Evolutionary conservation across 768 basidiomycete genomes (phyloP).

Genomic region (Fomitopsis serialis): DNA sequence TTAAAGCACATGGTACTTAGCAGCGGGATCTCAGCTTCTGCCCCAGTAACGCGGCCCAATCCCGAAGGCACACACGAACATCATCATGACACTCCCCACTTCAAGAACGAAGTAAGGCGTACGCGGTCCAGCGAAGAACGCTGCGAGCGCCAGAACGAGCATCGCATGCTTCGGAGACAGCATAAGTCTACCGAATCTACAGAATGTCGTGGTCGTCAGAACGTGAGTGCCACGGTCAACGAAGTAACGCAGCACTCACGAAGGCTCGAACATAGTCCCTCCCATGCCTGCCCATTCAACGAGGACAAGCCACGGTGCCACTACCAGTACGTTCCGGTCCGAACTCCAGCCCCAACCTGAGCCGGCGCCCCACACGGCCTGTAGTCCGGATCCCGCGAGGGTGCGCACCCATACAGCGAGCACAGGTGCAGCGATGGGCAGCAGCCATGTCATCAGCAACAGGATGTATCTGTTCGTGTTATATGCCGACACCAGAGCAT

Average conservation of each 20-base stretch:
- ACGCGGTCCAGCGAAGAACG: conserved; percentile 66
- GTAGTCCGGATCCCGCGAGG: conserved; percentile 70
- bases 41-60: conserved; percentile 32
- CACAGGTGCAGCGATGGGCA: conserved; percentile 73
- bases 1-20: no score
- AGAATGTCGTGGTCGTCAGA: not conserved
- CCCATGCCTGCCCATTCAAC: conserved; percentile 51
- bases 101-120: conserved; percentile 65
- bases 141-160: conserved; percentile 39
- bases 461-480: conserved; percentile 46
- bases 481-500: not conserved
- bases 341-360: conserved; percentile 83
- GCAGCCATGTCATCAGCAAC: conserved; percentile 73
- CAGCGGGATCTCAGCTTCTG: not conserved
- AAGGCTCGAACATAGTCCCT: not conserved
- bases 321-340: conserved; percentile 68
- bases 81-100: conserved; percentile 43
- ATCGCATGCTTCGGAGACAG: conserved; percentile 52
- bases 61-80: conserved; percentile 38
- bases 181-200: conserved; percentile 5
- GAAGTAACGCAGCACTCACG: conserved; percentile 31
- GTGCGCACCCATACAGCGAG: conserved; percentile 90
- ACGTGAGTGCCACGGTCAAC: conserved; percentile 18
- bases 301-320: conserved; percentile 57
- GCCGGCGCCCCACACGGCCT: conserved; percentile 74